Evolutionary conservation across 2,329 filamentous ascomycete genomes (phyloP).

Genomic region (Lachnellula suecica): DNA sequence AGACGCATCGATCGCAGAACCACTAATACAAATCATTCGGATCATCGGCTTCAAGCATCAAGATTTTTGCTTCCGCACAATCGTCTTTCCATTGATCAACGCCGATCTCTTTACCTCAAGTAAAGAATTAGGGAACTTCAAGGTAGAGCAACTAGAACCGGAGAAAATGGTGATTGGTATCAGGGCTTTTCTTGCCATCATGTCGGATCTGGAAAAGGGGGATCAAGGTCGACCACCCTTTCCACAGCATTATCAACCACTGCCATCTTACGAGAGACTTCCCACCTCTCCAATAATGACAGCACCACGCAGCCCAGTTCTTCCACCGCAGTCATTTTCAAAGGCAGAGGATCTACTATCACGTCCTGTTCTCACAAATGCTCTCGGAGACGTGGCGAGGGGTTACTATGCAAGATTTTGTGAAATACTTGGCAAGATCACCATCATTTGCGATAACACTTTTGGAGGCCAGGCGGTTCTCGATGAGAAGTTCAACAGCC

Average conservation of each 20-base stretch:
- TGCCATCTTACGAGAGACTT: constrained; percentile 42
- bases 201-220: constrained; percentile 87
- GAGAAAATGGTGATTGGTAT: constrained; percentile 98
- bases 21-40: constrained; percentile 88
- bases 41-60: constrained; percentile 93
- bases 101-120: constrained; percentile 78
- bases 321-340: constrained; percentile 23
- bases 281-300: constrained; percentile 51
- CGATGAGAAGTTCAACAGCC: constrained; percentile 89
- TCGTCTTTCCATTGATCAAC: constrained; percentile 95
- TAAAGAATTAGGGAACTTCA: constrained; percentile 53
- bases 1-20: constrained; percentile 81
- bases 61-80: constrained; percentile 86
- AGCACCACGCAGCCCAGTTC: constrained; percentile 29
- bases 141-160: constrained; percentile 89
- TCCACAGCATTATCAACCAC: constrained; percentile 61
- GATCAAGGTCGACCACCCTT: constrained; percentile 79
- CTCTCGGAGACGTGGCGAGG: constrained; percentile 72
- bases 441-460: constrained; percentile 92
- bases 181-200: constrained; percentile 86
- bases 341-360: constrained; percentile 65
- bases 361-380: constrained; percentile 57
- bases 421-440: constrained; percentile 92
- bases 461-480: constrained; percentile 94
- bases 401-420: constrained; percentile 91